These are phyloP conservation scores for Fraxinus anomala DNA, from an alignment of 257 asterid species.

Conservation along the genomic window DNA sequence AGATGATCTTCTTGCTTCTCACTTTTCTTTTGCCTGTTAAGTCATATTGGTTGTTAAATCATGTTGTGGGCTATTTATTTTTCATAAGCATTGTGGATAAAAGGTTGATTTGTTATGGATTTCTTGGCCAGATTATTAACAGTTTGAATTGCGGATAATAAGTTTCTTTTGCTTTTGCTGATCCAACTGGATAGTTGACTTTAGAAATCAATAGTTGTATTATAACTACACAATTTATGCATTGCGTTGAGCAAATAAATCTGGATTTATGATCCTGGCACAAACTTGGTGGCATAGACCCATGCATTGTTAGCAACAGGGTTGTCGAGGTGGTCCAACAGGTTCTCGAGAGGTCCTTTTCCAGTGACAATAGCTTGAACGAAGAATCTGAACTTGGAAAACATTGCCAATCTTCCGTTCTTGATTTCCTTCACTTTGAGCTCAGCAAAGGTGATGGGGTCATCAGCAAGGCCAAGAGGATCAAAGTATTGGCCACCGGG, in stretches of 20 bases:
- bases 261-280: conserved; percentile 54
- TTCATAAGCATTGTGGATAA: background rate
- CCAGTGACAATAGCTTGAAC: conserved; percentile 66
- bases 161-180: background rate
- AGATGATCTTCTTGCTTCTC: background rate
- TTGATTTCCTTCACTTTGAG: conserved; percentile 80
- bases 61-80: background rate
- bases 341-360: conserved; percentile 70
- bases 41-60: background rate
- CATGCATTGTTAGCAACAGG: conserved; percentile 86
- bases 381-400: conserved; percentile 77
- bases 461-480: conserved; percentile 77
- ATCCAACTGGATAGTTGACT: conserved; percentile 6
- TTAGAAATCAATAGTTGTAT: conserved; percentile 18
- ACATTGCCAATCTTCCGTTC: conserved; percentile 84
- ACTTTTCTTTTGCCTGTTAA: background rate
- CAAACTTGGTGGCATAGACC: conserved; percentile 78
- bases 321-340: conserved; percentile 76
- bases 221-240: conserved; percentile 21
- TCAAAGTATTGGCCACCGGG: conserved; percentile 87
- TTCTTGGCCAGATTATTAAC: background rate
- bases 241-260: background rate
- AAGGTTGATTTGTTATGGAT: background rate
- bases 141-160: background rate
- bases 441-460: conserved; percentile 69